These are phyloP conservation scores for Aegilops sharonensis DNA, from an alignment of 176 grass and related monocot genomes.

Conservation along the genomic window DNA sequence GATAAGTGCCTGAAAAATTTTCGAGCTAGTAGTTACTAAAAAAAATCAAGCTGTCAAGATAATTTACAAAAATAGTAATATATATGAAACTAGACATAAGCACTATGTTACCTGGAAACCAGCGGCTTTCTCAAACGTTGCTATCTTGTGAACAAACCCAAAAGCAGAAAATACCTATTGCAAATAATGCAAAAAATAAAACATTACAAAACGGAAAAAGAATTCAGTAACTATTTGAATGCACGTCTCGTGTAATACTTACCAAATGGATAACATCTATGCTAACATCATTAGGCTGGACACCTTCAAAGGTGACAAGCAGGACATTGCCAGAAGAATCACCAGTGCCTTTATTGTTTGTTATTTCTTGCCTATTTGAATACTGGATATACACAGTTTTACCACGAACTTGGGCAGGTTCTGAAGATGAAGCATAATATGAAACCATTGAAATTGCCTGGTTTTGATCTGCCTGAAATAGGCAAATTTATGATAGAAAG, in stretches of 20 bases:
- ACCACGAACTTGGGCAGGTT: slow-evolving; percentile 92
- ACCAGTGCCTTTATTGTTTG: slow-evolving; percentile 77
- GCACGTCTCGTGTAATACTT: slow-evolving; percentile 24
- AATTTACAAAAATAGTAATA: background rate
- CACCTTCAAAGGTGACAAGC: slow-evolving; percentile 88
- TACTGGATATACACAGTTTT: slow-evolving; percentile 98
- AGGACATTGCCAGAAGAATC: slow-evolving; percentile 87
- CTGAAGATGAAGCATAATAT: slow-evolving; percentile 83
- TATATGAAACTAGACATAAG: background rate
- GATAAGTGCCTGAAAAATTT: slow-evolving; percentile 80
- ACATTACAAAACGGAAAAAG: background rate
- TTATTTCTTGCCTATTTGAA: slow-evolving; percentile 95
- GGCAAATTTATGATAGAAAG: slow-evolving; percentile 21
- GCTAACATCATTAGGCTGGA: slow-evolving; percentile 81
- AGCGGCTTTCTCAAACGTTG: slow-evolving; percentile 99
- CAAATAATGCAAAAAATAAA: background rate
- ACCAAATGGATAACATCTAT: slow-evolving; percentile 98
- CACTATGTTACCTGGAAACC: slow-evolving; percentile 77
- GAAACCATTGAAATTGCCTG: slow-evolving; percentile 96
- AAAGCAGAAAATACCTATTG: slow-evolving; percentile 93
- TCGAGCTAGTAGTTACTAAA: background rate
- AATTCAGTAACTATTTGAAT: background rate
- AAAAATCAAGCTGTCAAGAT: background rate
- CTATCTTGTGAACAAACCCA: slow-evolving; percentile 98
- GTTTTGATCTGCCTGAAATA: slow-evolving; percentile 76